Percentiles rank a stretch among this genome's conserved stretches.
phyloP scores from a whole-genome alignment of 1,284 basidiomycete species.

The Boletus semigastroideus region DNA sequence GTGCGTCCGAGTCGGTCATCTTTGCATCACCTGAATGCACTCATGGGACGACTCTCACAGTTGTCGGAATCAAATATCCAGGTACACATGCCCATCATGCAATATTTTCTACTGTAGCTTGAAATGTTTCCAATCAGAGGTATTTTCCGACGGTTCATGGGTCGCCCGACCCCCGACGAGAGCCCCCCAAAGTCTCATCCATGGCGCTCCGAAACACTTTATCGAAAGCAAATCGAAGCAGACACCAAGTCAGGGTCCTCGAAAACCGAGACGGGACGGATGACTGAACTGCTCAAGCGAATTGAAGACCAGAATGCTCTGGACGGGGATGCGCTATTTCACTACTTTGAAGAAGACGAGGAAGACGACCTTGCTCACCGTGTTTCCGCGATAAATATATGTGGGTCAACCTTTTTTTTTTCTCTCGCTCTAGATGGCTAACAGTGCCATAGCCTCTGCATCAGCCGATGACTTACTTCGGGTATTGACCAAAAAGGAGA shows the following conservation, averaged over 20 bases:
- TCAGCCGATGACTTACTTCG: constrained; percentile 65
- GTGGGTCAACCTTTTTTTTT: constrained; percentile 40
- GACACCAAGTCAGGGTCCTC: constrained; percentile 57
- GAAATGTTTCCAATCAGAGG: constrained; percentile 72
- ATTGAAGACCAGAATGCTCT: constrained; percentile 62
- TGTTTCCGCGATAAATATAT: constrained; percentile 59
- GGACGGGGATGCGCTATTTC: constrained; percentile 34
- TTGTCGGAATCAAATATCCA: constrained; percentile 71
- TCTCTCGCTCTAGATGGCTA: background rate
- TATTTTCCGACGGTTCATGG: constrained; percentile 29
- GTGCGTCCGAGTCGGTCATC: constrained; percentile 29
- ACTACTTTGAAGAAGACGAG: constrained; percentile 43
- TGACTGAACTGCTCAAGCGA: constrained; percentile 67
- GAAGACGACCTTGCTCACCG: constrained; percentile 48
- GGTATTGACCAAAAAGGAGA: constrained; percentile 56
- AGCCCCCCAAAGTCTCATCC: constrained; percentile 50
- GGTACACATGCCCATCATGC: constrained; percentile 79
- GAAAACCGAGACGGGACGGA: constrained; percentile 49
- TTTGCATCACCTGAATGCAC: background rate
- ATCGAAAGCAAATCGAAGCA: constrained; percentile 64
- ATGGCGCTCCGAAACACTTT: constrained; percentile 75
- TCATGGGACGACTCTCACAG: constrained; percentile 38
- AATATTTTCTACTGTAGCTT: constrained; percentile 80
- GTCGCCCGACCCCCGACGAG: background rate
- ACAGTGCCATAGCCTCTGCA: constrained; percentile 44